Base-by-base conservation (phyloP, 2,329 filamentous ascomycete species). In the Pestalotiopsis sp. region DNA sequence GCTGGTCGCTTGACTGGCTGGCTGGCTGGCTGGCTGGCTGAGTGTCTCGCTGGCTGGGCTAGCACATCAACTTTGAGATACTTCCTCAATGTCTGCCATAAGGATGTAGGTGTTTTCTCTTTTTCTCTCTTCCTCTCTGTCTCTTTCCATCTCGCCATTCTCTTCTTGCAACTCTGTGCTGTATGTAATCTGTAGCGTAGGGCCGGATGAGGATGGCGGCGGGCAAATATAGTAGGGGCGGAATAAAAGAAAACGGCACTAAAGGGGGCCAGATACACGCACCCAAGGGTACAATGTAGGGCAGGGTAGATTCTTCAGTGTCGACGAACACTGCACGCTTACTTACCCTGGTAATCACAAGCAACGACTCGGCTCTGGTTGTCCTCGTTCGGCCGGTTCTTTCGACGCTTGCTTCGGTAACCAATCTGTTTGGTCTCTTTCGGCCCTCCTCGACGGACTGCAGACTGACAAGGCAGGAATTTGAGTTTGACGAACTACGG, bases 321-420 rank as follows among this genome's bases (percentile, higher is more conserved):
- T 36, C 31, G 31, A 36, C 31, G 31, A 36, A 20, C 17, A 31
- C 36, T 36, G 59, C 36, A 40, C 36, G 59, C 59, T 62, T 62
- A 62, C 59, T 62, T 62, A 62, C 59, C 59, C 36, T 62, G 59
- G 23, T n/a, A 27, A 27, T 27, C 27, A 59, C 57, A 59, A 36
- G 57, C 31, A 62, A 14, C 59, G 20, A 62, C 27, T 62, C 59
- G 59, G 59, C 59, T 62, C 27, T 62, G 59, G 36, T 62, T 62
- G 59, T 62, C 59, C 59, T 62, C 17, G 31, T 40, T 64, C 61
- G 61, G 61, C 61, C 41, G 61, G 40, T n/a, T 52, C 20, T 64
- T 38, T 52, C 23, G 61, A 49, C 17, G 41, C n/a, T 64, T 17
- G n/a, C 59, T 64, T 64, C 61, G 61, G 40, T 40, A 64, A 23